These are phyloP conservation scores for Sugiyamaella lignohabitans DNA, from an alignment of 805 yeast genomes.

Conservation along the genomic window DNA sequence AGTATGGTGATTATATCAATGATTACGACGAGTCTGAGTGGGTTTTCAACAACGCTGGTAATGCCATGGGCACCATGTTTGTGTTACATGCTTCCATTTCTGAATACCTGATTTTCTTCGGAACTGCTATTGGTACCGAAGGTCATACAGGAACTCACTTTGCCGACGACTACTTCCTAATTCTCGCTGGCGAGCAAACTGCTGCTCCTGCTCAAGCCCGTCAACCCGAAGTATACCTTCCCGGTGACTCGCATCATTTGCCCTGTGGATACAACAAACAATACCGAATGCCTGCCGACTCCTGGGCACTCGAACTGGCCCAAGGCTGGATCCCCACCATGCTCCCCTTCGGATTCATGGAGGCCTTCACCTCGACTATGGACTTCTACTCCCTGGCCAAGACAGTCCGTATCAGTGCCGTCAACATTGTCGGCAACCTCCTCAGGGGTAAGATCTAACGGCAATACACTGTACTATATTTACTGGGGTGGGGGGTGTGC, in stretches of 20 bases:
- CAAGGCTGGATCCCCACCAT: constrained; percentile 98
- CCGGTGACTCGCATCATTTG: constrained; percentile 85
- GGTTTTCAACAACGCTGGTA: constrained; percentile 97
- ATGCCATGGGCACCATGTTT: constrained; percentile 93
- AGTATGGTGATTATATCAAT: constrained; percentile 71
- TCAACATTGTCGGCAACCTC: constrained; percentile 68
- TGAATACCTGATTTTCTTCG: constrained; percentile 89
- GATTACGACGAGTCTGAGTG: constrained; percentile 72
- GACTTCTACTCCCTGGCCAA: constrained; percentile 62
- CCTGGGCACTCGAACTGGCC: constrained; percentile 89
- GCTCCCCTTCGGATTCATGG: constrained; percentile 93
- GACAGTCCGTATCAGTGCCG: constrained; percentile 70
- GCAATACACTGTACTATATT: neutral
- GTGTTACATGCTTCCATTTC: constrained; percentile 90
- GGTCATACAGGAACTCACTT: constrained; percentile 95
- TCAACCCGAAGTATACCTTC: constrained; percentile 62
- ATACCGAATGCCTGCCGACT: constrained; percentile 74
- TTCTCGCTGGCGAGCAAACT: constrained; percentile 67
- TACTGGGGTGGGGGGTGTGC: neutral
- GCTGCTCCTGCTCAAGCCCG: constrained; percentile 66
- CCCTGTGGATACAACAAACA: constrained; percentile 70
- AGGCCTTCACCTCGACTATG: constrained; percentile 69
- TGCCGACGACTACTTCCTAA: constrained; percentile 96
- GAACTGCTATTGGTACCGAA: constrained; percentile 89
- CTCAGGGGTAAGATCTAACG: constrained; percentile 61